Evolutionary conservation across 2,329 filamentous ascomycete species (phyloP), one percentile per base, ranked within the genome.

Genomic region (Alternaria viburni): DNA sequence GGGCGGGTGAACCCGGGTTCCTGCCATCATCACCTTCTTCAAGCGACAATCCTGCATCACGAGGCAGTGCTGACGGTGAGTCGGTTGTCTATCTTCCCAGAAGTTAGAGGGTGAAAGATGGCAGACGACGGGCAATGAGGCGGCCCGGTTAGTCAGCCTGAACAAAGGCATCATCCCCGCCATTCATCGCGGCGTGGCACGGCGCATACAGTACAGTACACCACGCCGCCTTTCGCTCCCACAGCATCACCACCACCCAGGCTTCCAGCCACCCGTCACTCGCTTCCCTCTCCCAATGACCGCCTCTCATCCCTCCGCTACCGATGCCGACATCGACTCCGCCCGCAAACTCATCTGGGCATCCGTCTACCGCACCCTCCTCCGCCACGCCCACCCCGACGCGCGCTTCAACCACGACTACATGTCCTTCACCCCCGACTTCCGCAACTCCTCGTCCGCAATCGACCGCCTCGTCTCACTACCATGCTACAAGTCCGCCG

Each of bases 371-470:
- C 66, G 68, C 11, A 67, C 77, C 32, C 77, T 84, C 23, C 68
- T 77, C 51, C 68, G 76, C 52, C 73, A 83, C 54, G 82, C 81
- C 10, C 52, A 78, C 6, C 81, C 82, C 7, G 82, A 84, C 66
- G 82, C 82, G 28, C 79, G 82, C 51, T 81, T 81, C 71, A 73
- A 82, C 69, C 77, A 71, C 66, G 81, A 83, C 71, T 83, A 82
- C 67, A 75, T 79, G 15, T 74, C 74, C 47, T 83, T 82, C 70
- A 81, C 81, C 45, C 77, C 82, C 49, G 81, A 83, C 66, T 84
- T 84, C 61, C 69, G 72, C 6, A 76, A 74, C 51, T 83, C 82
- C 0, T 57, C 71, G 3, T 62, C 67, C 1, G 81, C 81, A 1
- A 72, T 74, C 15, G 65, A 73, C 7, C 74, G 71, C 36, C 66